Evolutionary conservation across 2,329 filamentous ascomycete species (phyloP), one percentile per base, ranked within the genome.

Genomic region (Fonsecaea nubica): DNA sequence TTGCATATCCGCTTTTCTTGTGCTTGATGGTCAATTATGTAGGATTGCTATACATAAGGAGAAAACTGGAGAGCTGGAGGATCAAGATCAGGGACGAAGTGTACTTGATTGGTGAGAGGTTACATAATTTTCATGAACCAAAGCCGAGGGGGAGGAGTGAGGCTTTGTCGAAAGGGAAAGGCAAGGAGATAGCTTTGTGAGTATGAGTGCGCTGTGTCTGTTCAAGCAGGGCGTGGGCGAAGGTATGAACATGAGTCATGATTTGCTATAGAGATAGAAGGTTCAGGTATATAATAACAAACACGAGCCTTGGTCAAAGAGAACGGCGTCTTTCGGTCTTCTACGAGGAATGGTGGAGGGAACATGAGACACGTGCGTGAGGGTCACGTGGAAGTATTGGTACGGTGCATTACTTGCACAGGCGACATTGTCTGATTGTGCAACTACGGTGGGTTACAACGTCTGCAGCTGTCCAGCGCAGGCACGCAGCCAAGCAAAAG

Each of bases 71-170:
- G 55, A 82, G 87, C 21, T 98, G 94, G 93, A 88, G 91, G 73
- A 84, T 89, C 64, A 87, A 90, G 65, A 92, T 99, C 55, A 85
- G 92, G 45, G 96, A 99, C 77, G 96, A 99, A 79, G 93, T 96
- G 0, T 99, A 99, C 77, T 82, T 99, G 53, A 95, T 98, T 75
- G 95, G 95, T 1, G 94, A 99, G 80, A 83, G 93, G 66, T 80
- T 99, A 74, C 96, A 99, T 80, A 99, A 99, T 77, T 96, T 97
- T 79, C 92, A 92, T 2, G 89, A 90, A 25, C 56, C 63, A 30
- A 61, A 61, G 21, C 58, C 58, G 2, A 38, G 38, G 30, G 32
- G n/a, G 1, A 32, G 36, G 18, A 56, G 33, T 35, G 25, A 30
- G 12, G 25, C 8, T 45, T 36, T 30, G 3, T 18, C 25, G 2